phyloP scores from a whole-genome alignment of 768 basidiomycete genomes.

The Trametes villosa region DNA sequence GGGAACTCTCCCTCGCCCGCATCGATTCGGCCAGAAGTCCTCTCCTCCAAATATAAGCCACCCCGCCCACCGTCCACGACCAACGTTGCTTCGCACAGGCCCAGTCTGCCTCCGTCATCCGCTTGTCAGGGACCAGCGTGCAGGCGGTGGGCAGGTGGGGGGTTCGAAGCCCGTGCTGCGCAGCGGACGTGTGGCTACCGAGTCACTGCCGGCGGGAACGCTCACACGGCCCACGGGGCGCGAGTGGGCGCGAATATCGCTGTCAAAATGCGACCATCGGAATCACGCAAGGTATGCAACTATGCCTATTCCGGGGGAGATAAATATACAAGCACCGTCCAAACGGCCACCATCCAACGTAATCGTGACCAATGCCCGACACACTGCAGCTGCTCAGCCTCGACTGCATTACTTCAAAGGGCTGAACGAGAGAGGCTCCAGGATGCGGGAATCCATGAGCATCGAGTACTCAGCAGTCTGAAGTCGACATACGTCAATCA shows the following conservation, averaged over 20 bases:
- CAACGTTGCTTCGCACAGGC: too few species aligned
- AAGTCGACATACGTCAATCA: neutral
- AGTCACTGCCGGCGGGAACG: conserved; percentile 14
- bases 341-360: neutral
- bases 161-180: neutral
- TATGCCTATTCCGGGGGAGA: conserved; percentile 16
- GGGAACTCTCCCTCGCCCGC: neutral
- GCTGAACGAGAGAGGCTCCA: conserved; percentile 80
- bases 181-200: neutral
- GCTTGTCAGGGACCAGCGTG: too few species aligned
- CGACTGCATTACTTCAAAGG: conserved; percentile 65
- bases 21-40: conserved; percentile 3
- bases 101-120: neutral
- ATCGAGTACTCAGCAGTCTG: conserved; percentile 91
- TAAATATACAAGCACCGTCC: conserved; percentile 18
- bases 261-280: conserved; percentile 6
- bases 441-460: conserved; percentile 85
- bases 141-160: neutral
- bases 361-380: neutral
- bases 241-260: conserved; percentile 2
- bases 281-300: neutral
- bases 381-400: neutral
- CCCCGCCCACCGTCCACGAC: neutral
- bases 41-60: neutral
- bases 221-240: too few species aligned